Conservation (phyloP, 805 yeast species). For the Candida tibetensis region DNA sequence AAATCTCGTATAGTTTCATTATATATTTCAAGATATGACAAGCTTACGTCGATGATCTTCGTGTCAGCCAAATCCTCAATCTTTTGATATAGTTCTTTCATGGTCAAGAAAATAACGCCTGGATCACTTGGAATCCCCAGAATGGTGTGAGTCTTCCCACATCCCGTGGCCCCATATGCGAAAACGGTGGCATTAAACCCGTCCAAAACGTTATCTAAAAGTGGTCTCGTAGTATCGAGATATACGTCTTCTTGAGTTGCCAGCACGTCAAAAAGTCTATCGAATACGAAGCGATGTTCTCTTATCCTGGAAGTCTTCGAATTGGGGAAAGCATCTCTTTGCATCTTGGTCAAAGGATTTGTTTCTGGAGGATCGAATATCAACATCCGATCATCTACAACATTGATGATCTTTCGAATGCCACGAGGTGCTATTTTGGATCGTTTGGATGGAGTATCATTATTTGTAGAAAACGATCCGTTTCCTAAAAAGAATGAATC, state of each 20-base stretch:
- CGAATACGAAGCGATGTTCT: constrained; percentile 83
- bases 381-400: constrained; percentile 81
- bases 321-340: constrained; percentile 40
- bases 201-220: constrained; percentile 70
- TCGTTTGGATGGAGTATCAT: constrained; percentile 13
- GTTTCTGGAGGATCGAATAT: constrained; percentile 82
- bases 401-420: constrained; percentile 67
- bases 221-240: constrained; percentile 61
- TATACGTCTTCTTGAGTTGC: constrained; percentile 69
- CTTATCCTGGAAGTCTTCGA: constrained; percentile 47
- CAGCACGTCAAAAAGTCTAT: constrained; percentile 66
- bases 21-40: constrained; percentile 83
- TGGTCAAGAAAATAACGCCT: constrained; percentile 75
- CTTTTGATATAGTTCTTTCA: constrained; percentile 66
- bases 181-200: constrained; percentile 90
- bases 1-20: constrained; percentile 86
- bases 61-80: constrained; percentile 58
- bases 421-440: constrained; percentile 41
- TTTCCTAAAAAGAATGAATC: constrained; percentile 50
- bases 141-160: constrained; percentile 95
- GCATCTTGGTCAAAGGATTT: constrained; percentile 57
- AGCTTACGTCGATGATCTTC: constrained; percentile 54
- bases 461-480: constrained; percentile 43
- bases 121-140: constrained; percentile 72
- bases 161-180: constrained; percentile 97